Base-by-base conservation (phyloP, 352 stramenopile species). In the Aphanomyces euteiches region DNA sequence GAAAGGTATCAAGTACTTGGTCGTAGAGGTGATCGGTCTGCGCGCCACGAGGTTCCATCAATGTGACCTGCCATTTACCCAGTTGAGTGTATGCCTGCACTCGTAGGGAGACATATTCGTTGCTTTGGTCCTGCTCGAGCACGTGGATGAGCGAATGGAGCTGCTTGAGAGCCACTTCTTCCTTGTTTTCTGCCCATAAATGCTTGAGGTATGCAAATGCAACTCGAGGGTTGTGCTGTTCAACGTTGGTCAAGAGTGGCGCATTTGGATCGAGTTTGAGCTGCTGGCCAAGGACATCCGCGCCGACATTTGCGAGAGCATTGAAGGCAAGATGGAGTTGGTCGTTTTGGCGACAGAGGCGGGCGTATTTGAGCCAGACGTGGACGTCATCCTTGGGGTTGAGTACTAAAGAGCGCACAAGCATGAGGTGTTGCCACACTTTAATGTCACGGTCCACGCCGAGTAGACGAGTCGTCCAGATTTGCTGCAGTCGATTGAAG, bases 381-480 rank as follows among this genome's bases (percentile, higher is more conserved):
- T 98, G 83, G 4, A 97, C 81, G 47, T 98, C 90, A 75, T 98
- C 91, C 43, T 82, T 82, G 1, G 88, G 80, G 54, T 96, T 80
- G 21, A 97, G 87, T 10, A 98, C 88, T 5, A 98, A 81, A 10
- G 92, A 96, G 56, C 96, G 89, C 47, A 99, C 93, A 47, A 97
- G 87, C 75, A 99, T 94, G 54, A 99, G 92, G 64, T 85, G 90
- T 67, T 98, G 93, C 94, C 93, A 98, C 43, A 97, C 90, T 67
- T 91, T 78, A 41, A 97, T 95, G 67, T 98, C 96, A 43, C 86
- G 84, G 45, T 98, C 86, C 47, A 97, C 98, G n/a, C 96, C 97
- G 63, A 98, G 89, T 58, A 99, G 87, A 39, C 96, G 84, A 36
- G 81, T 80, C 41, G 87, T 95, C 87, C 87, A 95, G 39, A 88